Conservation (phyloP, 2,329 filamentous ascomycete genomes). For the Ophiobolus disseminans region DNA sequence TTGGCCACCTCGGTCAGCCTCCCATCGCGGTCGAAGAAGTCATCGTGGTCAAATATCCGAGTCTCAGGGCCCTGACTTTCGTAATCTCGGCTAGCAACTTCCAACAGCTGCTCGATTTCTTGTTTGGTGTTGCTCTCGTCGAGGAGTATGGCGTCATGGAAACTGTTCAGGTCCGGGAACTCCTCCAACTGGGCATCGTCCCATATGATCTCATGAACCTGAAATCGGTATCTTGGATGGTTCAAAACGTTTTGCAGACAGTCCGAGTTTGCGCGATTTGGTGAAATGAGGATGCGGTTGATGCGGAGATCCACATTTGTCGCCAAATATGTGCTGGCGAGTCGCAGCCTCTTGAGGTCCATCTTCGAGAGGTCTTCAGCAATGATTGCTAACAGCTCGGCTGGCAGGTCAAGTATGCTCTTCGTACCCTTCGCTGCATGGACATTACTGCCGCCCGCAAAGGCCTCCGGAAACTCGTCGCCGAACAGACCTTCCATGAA, state of each 20-base stretch:
- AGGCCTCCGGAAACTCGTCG: slow-evolving; percentile 33
- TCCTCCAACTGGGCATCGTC: slow-evolving; percentile 44
- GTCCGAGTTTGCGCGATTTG: slow-evolving; percentile 50
- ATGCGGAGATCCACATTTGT: slow-evolving; percentile 35
- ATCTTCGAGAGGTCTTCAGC: slow-evolving; percentile 20
- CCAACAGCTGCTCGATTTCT: slow-evolving; percentile 16
- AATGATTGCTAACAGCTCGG: slow-evolving; percentile 25
- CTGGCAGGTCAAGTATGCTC: slow-evolving; percentile 27
- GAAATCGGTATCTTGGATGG: slow-evolving; percentile 41
- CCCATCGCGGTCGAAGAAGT: slow-evolving; percentile 17
- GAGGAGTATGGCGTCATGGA: slow-evolving; percentile 10
- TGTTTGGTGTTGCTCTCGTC: slow-evolving; percentile 24
- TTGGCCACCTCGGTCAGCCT: slow-evolving; percentile 25
- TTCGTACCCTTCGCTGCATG: slow-evolving; percentile 19
- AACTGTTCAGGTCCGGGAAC: slow-evolving; percentile 21
- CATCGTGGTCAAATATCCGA: slow-evolving; percentile 13
- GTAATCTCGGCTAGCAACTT: not conserved
- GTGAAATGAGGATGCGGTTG: slow-evolving; percentile 51
- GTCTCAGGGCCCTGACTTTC: slow-evolving; percentile 10
- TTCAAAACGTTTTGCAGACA: slow-evolving; percentile 49
- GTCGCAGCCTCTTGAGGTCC: slow-evolving; percentile 32
- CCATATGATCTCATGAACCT: slow-evolving; percentile 52
- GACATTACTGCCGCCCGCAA: slow-evolving; percentile 11
- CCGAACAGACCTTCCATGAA: slow-evolving; percentile 34
- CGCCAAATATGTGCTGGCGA: slow-evolving; percentile 22